Evolutionary conservation across 768 basidiomycete species (phyloP).

Genomic region (Panaeolus cyanescens): DNA sequence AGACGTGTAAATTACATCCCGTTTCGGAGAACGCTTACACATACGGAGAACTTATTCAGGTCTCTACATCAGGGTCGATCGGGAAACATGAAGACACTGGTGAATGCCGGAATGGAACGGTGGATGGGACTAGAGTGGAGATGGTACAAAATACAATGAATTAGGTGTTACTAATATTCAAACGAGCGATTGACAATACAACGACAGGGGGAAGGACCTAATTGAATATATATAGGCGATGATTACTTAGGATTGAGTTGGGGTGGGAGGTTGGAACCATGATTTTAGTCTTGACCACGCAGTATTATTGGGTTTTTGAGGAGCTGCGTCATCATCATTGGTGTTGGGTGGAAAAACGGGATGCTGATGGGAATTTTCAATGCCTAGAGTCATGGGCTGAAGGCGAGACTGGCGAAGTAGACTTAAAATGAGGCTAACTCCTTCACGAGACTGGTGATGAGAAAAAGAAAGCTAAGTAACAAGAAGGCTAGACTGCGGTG

Average conservation of each 20-base stretch:
- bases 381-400: conserved; percentile 54
- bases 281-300: conserved; percentile 44
- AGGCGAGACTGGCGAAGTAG: conserved; percentile 80
- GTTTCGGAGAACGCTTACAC: background rate
- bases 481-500: background rate
- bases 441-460: conserved; percentile 90
- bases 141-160: conserved; percentile 9
- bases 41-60: background rate
- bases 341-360: conserved; percentile 11
- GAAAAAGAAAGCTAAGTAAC: conserved; percentile 12
- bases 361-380: conserved; percentile 18
- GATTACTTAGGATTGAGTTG: conserved; percentile 8
- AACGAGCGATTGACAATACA: conserved; percentile 3
- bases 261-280: conserved; percentile 38
- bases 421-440: conserved; percentile 79
- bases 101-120: background rate
- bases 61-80: background rate
- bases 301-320: conserved; percentile 7
- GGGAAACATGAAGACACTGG: background rate
- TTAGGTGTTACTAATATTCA: conserved; percentile 8
- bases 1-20: background rate
- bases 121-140: background rate
- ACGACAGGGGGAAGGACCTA: background rate
- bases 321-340: conserved; percentile 9
- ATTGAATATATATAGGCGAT: conserved; percentile 3